phyloP scores from a whole-genome alignment of 2,329 filamentous ascomycete species.

The Apiospora koreana region DNA sequence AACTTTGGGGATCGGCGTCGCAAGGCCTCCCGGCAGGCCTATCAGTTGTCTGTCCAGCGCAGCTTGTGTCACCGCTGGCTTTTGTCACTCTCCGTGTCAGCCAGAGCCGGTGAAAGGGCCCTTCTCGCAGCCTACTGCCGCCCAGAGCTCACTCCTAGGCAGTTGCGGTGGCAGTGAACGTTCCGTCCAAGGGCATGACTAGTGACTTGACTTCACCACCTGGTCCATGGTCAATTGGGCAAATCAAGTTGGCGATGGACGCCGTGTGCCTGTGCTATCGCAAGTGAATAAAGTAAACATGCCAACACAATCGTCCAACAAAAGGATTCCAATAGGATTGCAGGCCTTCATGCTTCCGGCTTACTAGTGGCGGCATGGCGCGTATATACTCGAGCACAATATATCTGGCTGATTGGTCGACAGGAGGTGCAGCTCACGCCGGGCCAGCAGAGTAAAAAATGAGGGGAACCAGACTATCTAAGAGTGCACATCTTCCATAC shows the following conservation, averaged over 20 bases:
- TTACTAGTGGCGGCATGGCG: not conserved
- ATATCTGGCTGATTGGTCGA: not conserved
- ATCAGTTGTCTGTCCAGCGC: not conserved
- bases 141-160: not conserved
- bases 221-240: not conserved
- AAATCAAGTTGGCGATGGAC: not conserved
- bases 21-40: not conserved
- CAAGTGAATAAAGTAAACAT: not conserved
- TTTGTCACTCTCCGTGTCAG: not conserved
- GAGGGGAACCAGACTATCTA: not conserved
- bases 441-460: not conserved
- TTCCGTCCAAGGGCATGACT: not conserved
- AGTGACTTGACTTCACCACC: not conserved
- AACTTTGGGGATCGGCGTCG: not conserved
- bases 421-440: not conserved
- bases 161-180: not conserved
- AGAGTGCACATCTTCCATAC: not conserved
- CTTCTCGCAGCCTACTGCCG: not conserved
- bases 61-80: not conserved
- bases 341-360: not conserved
- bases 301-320: not conserved
- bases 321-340: not conserved
- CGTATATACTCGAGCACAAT: not conserved
- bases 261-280: not conserved
- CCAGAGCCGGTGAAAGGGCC: not conserved